Evolutionary conservation across 2,329 filamentous ascomycete genomes (phyloP).

Genomic region (Chaetomiaceae sp.): DNA sequence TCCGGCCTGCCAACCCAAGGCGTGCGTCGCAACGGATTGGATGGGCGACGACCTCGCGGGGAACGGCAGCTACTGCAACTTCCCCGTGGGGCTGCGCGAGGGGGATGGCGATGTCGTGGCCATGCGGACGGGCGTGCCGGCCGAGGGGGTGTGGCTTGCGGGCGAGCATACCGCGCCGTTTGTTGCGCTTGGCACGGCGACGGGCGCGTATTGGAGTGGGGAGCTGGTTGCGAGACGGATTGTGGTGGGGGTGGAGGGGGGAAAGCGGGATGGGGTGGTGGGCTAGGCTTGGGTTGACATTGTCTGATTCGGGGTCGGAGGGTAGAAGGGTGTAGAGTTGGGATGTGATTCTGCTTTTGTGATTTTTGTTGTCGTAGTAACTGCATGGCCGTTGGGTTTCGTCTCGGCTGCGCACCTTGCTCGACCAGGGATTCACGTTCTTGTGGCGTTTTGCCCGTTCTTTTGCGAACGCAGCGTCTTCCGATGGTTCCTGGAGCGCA

Average conservation of each 20-base stretch:
- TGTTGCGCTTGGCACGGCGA: conserved; percentile 79
- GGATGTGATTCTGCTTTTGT: too few species aligned
- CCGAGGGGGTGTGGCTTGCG: conserved; percentile 72
- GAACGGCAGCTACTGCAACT: conserved; percentile 78
- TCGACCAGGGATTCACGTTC: too few species aligned
- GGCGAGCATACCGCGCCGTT: conserved; percentile 90
- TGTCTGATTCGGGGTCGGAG: too few species aligned
- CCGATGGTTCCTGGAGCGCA: too few species aligned
- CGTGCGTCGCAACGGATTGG: conserved; percentile 69
- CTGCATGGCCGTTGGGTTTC: too few species aligned
- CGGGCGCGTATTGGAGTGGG: conserved; percentile 88
- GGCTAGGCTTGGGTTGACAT: not conserved
- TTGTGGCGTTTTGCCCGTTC: too few species aligned
- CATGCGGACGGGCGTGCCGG: conserved; percentile 57
- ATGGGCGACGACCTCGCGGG: conserved; percentile 72
- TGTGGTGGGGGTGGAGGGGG: conserved; percentile 1
- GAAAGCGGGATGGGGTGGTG: not conserved
- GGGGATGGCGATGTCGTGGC: conserved; percentile 66
- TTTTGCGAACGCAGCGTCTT: too few species aligned
- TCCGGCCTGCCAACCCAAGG: conserved; percentile 55
- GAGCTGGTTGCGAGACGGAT: conserved; percentile 68
- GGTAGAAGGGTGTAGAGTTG: too few species aligned
- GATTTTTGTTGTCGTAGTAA: too few species aligned
- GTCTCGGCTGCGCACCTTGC: too few species aligned
- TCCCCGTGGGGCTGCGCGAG: conserved; percentile 65